Percentiles rank a stretch among this genome's conserved stretches.
phyloP scores from a whole-genome alignment of 2,329 filamentous ascomycete genomes.

The Cryphonectria carpinicola region DNA sequence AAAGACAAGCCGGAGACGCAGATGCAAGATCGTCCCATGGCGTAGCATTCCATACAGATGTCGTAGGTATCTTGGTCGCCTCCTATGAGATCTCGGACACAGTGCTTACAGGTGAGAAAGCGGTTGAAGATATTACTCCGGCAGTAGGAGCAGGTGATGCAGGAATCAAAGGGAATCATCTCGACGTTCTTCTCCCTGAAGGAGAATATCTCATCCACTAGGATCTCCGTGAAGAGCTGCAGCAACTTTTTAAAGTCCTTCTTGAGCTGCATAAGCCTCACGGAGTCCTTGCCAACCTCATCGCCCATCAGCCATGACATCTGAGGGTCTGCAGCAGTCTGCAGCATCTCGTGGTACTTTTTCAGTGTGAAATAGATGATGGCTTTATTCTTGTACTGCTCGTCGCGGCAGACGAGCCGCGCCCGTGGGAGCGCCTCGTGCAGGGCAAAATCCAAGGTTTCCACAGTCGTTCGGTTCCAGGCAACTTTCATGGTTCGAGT shows the following conservation, averaged over 20 bases:
- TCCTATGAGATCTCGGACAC: slow-evolving; percentile 67
- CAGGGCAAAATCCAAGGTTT: slow-evolving; percentile 85
- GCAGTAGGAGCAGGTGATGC: slow-evolving; percentile 95
- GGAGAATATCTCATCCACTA: slow-evolving; percentile 86
- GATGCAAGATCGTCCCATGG: slow-evolving; percentile 91
- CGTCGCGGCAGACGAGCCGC: slow-evolving; percentile 89
- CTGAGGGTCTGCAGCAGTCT: slow-evolving; percentile 55
- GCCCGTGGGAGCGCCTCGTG: slow-evolving; percentile 87
- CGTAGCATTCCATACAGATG: slow-evolving; percentile 97
- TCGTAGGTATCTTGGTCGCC: slow-evolving; percentile 87
- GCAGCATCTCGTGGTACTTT: slow-evolving; percentile 72
- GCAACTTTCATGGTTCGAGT: slow-evolving; percentile 96
- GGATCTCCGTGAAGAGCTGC: slow-evolving; percentile 73
- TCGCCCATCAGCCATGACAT: slow-evolving; percentile 53
- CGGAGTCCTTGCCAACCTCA: slow-evolving; percentile 45
- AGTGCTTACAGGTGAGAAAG: slow-evolving; percentile 89
- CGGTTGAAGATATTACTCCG: slow-evolving; percentile 96
- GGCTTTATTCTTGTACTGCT: slow-evolving; percentile 98
- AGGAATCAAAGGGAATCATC: slow-evolving; percentile 81
- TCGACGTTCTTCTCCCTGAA: slow-evolving; percentile 74
- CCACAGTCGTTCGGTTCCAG: slow-evolving; percentile 93
- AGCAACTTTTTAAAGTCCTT: slow-evolving; percentile 85
- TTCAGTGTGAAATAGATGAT: slow-evolving; percentile 87
- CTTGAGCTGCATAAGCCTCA: slow-evolving; percentile 66
- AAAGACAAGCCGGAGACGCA: slow-evolving; percentile 86